Evolutionary conservation across 495 filamentous ascomycete genomes (phyloP).

Genomic region (Lepidopterella palustris): DNA sequence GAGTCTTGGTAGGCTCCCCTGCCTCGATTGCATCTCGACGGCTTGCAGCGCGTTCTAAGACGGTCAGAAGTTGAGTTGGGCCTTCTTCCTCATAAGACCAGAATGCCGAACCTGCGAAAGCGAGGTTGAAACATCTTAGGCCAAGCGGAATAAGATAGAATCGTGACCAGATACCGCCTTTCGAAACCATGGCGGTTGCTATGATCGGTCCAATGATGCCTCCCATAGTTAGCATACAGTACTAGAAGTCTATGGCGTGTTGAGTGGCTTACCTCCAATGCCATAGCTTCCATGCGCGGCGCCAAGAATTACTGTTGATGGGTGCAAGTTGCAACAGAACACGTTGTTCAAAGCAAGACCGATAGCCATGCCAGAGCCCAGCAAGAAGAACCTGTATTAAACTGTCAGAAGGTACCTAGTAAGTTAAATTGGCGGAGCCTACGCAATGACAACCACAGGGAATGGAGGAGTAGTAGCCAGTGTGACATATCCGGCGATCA

Average conservation of each 20-base stretch:
- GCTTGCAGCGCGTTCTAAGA: conserved; percentile 37
- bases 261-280: conserved; percentile 47
- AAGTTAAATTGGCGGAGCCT: neutral
- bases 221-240: neutral
- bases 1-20: conserved; percentile 23
- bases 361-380: conserved; percentile 61
- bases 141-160: conserved; percentile 56
- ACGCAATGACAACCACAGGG: conserved; percentile 53
- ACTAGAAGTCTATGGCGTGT: neutral
- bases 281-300: conserved; percentile 65
- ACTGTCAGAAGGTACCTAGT: conserved; percentile 33
- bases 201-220: conserved; percentile 60
- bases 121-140: conserved; percentile 45
- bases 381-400: conserved; percentile 42
- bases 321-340: conserved; percentile 63
- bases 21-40: conserved; percentile 18
- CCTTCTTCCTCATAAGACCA: conserved; percentile 51
- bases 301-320: conserved; percentile 56
- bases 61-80: conserved; percentile 33
- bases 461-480: conserved; percentile 63
- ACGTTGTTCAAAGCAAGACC: conserved; percentile 68
- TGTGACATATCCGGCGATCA: conserved; percentile 54
- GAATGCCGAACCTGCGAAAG: conserved; percentile 52
- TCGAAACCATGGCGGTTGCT: conserved; percentile 58
- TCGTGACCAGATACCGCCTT: conserved; percentile 46